These are phyloP conservation scores for Fusarium buharicum DNA, from an alignment of 2,329 filamentous ascomycete species.

Conservation along the genomic window DNA sequence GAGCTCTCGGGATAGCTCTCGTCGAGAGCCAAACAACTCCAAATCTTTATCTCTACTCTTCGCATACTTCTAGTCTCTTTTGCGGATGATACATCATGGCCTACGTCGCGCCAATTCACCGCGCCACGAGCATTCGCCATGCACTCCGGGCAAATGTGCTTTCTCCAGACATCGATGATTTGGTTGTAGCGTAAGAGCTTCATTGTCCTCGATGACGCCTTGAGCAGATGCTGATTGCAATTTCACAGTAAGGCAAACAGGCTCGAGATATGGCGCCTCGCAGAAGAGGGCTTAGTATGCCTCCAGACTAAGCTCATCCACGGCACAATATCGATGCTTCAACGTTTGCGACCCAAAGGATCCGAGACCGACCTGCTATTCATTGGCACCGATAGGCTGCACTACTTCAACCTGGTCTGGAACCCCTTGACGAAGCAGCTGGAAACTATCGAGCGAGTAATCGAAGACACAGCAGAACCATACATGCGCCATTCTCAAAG, in stretches of 20 bases:
- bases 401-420: slow-evolving; percentile 93
- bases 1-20: slow-evolving; percentile 46
- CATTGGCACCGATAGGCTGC: slow-evolving; percentile 87
- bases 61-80: not conserved
- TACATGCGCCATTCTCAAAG: slow-evolving; percentile 82
- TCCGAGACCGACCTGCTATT: slow-evolving; percentile 86
- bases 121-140: slow-evolving; percentile 89
- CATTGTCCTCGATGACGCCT: slow-evolving; percentile 22
- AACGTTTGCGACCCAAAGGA: slow-evolving; percentile 79
- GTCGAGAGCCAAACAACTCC: slow-evolving; percentile 31
- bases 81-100: slow-evolving; percentile 70
- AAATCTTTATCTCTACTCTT: slow-evolving; percentile 8
- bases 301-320: slow-evolving; percentile 78
- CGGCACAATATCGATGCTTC: slow-evolving; percentile 86
- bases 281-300: slow-evolving; percentile 71
- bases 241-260: slow-evolving; percentile 79
- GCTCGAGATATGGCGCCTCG: slow-evolving; percentile 82
- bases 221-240: slow-evolving; percentile 45
- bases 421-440: slow-evolving; percentile 66
- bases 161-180: slow-evolving; percentile 77
- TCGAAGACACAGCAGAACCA: slow-evolving; percentile 65
- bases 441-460: slow-evolving; percentile 62
- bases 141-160: slow-evolving; percentile 84
- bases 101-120: slow-evolving; percentile 93
- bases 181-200: slow-evolving; percentile 82